Percentiles rank a stretch among this genome's conserved stretches.
Conservation (phyloP, 1,139 yeast species). For the Pichia kudriavzevii region DNA sequence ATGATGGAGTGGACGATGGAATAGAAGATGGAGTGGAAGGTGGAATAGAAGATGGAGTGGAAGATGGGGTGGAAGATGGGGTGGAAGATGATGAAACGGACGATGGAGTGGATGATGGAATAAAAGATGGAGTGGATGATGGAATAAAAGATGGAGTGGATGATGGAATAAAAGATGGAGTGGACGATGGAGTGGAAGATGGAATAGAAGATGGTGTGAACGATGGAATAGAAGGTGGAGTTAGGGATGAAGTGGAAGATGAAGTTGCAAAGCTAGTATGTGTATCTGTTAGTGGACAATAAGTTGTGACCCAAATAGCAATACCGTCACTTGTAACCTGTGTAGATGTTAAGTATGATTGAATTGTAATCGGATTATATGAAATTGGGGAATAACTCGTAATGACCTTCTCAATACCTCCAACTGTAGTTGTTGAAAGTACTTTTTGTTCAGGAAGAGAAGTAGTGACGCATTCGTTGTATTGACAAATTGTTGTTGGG, state of each 20-base stretch:
- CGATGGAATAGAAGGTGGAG: not conserved
- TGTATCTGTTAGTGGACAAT: constrained; percentile 19
- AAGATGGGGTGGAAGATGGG: constrained; percentile 1
- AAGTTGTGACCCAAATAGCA: constrained; percentile 16
- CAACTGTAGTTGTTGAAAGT: constrained; percentile 7
- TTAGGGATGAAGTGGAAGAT: not conserved
- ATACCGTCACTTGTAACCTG: constrained; percentile 14
- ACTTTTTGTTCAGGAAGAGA: constrained; percentile 6
- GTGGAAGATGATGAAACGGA: constrained; percentile 4
- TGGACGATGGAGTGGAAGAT: constrained; percentile 1
- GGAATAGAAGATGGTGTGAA: not conserved
- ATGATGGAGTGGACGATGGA: not conserved
- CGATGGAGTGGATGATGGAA: constrained; percentile 1
- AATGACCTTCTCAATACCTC: constrained; percentile 3
- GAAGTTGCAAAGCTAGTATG: not conserved
- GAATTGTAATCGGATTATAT: constrained; percentile 6
- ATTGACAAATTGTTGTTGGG: constrained; percentile 11
- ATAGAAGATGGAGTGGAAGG: constrained; percentile 1
- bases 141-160: constrained; percentile 1
- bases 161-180: constrained; percentile 2
- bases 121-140: not conserved
- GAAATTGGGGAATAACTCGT: constrained; percentile 8
- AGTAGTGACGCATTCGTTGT: constrained; percentile 10
- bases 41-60: constrained; percentile 1
- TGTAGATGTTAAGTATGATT: constrained; percentile 7